Percentiles rank a stretch among this genome's conserved stretches.
Evolutionary conservation across 371 early-diverging fungal species (phyloP).

Genomic region (Mortierella sp.): DNA sequence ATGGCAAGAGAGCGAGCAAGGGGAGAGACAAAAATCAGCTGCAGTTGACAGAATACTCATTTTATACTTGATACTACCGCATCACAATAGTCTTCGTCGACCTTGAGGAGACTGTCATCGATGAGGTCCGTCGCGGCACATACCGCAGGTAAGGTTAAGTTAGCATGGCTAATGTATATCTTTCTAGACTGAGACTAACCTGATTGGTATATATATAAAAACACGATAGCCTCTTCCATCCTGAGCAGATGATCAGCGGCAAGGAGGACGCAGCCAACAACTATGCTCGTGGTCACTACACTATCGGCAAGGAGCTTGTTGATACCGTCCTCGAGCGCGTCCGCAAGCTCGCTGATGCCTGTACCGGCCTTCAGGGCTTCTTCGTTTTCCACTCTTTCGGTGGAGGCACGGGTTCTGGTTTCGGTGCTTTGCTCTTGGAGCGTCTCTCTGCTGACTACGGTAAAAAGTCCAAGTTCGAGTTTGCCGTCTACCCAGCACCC

Average conservation of each 20-base stretch:
- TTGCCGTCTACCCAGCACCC: slow-evolving; percentile 99
- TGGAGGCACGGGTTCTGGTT: slow-evolving; percentile 99
- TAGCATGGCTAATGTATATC: neutral
- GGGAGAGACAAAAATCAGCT: neutral
- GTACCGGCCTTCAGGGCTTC: slow-evolving; percentile 97
- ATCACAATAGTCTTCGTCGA: slow-evolving; percentile 85
- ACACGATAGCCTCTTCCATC: slow-evolving; percentile 89
- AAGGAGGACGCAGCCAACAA: slow-evolving; percentile 99
- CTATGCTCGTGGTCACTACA: slow-evolving; percentile 99
- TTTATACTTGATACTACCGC: neutral
- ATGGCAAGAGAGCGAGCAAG: neutral
- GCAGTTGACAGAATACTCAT: neutral
- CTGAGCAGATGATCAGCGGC: slow-evolving; percentile 97
- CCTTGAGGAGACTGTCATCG: slow-evolving; percentile 93
- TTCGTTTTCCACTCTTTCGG: slow-evolving; percentile 98
- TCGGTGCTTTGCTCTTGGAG: slow-evolving; percentile 98
- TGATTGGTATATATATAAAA: neutral
- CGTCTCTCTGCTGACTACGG: slow-evolving; percentile 97
- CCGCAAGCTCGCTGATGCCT: slow-evolving; percentile 97
- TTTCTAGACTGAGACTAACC: neutral
- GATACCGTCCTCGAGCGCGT: slow-evolving; percentile 97
- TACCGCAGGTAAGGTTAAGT: slow-evolving; percentile 71
- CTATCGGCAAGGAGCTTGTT: slow-evolving; percentile 98
- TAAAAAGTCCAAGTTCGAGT: slow-evolving; percentile 99
- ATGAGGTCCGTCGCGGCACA: slow-evolving; percentile 89